Base-by-base conservation (phyloP, 2,329 filamentous ascomycete genomes). In the Trichoderma guizhouense region DNA sequence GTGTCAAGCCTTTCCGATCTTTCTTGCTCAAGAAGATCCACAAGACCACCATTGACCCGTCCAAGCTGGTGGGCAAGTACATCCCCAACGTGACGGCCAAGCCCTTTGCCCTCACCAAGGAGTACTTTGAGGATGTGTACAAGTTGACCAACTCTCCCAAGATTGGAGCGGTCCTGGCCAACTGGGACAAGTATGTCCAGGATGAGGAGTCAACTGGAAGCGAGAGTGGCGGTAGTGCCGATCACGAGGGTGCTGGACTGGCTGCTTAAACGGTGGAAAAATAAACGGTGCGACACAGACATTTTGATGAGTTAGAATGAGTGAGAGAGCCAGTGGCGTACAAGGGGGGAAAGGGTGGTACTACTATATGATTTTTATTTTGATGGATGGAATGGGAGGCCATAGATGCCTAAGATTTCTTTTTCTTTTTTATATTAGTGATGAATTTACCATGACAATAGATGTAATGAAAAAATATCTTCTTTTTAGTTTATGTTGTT, bases 21-120 rank as follows among this genome's bases (percentile, higher is more conserved):
- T 99, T 99, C 90, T 84, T 99, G 81, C 91, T 98, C 78, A 99
- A 98, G 93, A 99, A 99, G 90, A 98, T 99, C 86, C 94, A 98
- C 88, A 97, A 97, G 90, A 98, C 95, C 28, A 97, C 93, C 69
- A 98, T 99, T 82, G 96, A 99, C 82, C 96, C 96, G 6, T 92
- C 93, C 81, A 98, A 98, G 88, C 85, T 99, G 79, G 89, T 99
- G 76, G 96, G 96, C 79, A 99, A 99, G 85, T 99, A 99, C 85
- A 98, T 99, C 76, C 96, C 96, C 77, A 99, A 99, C 83, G 97
- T 99, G 76, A 99, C 96, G 71, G 96, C 96, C 72, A 91, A 91
- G 84, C 96, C 96, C 18, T 99, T 99, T 81, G 94, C 94, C 82
- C 87, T 99, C 76, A 97, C 94, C 70, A 97, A 95, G 88, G 96